Percentiles rank a stretch among this genome's conserved stretches.
Evolutionary conservation across 2,329 filamentous ascomycete species (phyloP).

Genomic region (Sclerotinia trifoliorum): DNA sequence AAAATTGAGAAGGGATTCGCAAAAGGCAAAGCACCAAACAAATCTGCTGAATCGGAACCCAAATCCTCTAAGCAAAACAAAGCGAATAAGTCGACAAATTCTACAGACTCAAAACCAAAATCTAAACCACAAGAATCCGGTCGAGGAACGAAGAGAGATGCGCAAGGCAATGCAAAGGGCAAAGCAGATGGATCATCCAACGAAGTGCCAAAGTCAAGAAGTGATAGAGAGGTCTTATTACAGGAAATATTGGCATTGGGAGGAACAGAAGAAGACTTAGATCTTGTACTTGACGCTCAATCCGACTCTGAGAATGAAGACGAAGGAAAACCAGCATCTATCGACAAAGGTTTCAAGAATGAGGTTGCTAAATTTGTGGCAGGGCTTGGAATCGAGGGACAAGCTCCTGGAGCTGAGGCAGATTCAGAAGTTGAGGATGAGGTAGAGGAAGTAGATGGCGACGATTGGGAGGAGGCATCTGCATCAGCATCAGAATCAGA

Average conservation of each 20-base stretch:
- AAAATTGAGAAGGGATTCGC: slow-evolving; percentile 56
- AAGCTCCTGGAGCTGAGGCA: slow-evolving; percentile 37
- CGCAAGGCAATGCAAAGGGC: slow-evolving; percentile 38
- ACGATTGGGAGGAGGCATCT: slow-evolving; percentile 37
- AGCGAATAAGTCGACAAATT: slow-evolving; percentile 35
- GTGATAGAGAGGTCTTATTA: slow-evolving; percentile 45
- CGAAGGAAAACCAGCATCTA: slow-evolving; percentile 29
- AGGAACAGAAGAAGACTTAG: slow-evolving; percentile 63
- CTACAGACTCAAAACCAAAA: slow-evolving; percentile 18
- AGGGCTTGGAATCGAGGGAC: slow-evolving; percentile 50
- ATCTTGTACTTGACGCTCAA: slow-evolving; percentile 56
- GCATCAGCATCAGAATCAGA: slow-evolving; percentile 36
- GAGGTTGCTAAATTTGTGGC: slow-evolving; percentile 54
- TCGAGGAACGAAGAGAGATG: slow-evolving; percentile 41
- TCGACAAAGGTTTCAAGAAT: slow-evolving; percentile 50
- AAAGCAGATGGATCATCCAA: slow-evolving; percentile 31
- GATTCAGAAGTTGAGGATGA: slow-evolving; percentile 41
- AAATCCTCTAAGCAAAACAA: slow-evolving; percentile 43
- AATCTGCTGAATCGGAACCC: slow-evolving; percentile 20
- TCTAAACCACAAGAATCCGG: slow-evolving; percentile 24
- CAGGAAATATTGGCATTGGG: slow-evolving; percentile 65
- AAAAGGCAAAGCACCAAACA: slow-evolving; percentile 40
- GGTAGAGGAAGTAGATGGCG: slow-evolving; percentile 40
- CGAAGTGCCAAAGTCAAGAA: slow-evolving; percentile 27
- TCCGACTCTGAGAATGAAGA: slow-evolving; percentile 48